Evolutionary conservation across 1,284 basidiomycete genomes (phyloP), one percentile per base, ranked within the genome.

Genomic region (Abortiporus biennis): DNA sequence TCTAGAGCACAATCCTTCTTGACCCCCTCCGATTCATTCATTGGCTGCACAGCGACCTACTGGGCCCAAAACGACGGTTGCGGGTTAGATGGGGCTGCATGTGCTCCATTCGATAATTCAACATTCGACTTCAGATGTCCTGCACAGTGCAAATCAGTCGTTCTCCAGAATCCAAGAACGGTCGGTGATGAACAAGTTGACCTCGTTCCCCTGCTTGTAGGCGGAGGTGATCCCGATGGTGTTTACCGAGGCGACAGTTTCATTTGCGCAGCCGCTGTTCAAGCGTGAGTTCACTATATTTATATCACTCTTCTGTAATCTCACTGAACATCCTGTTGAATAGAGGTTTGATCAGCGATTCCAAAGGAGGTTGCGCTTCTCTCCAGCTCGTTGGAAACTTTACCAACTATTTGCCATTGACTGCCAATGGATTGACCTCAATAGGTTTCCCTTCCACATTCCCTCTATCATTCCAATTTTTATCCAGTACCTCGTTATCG

Each of bases 161-260:
- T 84, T 27, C 66, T 94, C 29, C 76, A 83, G 51, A 92, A 92
- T 52, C 80, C 81, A 8, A 71, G 89, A 35, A 76, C 86, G 0
- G 72, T 94, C n/a, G 90, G 91, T 21, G 59, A 76, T 44, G 62
- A 78, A 42, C 66, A 80, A 47, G 69, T 82, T 29, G 76, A 76
- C 30, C 87, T 80, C 51, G 71, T 77, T 16, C 85, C 90, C 4
- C 68, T 93, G 17, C 72, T 94, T 38, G 85, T 94, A 1, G 92
- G 92, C 6, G 91, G 91, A 12, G 87, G 86, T 3, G 84, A 88
- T 58, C 51, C 47, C 3, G 68, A 80, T 37, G 54, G 59, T 21
- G 89, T 87, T 2, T 93, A 92, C 54, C 72, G 92, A 53, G 88
- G 80, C 1, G 92, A 94, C 58, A 82, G 73, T 39, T 94, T 92